These are phyloP conservation scores for Claviceps fusiformis DNA, from an alignment of 2,329 filamentous ascomycete genomes.

Conservation along the genomic window DNA sequence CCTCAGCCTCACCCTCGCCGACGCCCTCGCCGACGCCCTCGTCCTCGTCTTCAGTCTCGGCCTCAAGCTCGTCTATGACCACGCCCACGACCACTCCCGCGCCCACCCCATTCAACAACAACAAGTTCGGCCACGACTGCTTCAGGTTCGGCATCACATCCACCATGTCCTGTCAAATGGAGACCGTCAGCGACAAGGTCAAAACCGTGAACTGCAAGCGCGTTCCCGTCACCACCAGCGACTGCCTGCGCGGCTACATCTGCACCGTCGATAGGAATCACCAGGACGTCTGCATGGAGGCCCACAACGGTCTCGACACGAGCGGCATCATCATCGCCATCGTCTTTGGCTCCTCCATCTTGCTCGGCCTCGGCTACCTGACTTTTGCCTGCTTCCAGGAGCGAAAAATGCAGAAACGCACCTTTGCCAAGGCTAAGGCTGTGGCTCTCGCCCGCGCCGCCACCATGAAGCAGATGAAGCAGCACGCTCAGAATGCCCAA, in stretches of 20 bases:
- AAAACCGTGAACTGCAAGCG: constrained; percentile 26
- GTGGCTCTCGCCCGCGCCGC: constrained; percentile 35
- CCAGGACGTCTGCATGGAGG: constrained; percentile 27
- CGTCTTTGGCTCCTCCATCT: constrained; percentile 29
- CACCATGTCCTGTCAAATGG: constrained; percentile 25
- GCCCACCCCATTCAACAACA: neutral
- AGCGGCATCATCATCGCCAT: constrained; percentile 34
- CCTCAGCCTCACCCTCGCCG: neutral
- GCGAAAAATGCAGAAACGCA: constrained; percentile 28
- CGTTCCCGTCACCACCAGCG: constrained; percentile 19
- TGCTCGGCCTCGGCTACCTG: constrained; percentile 25
- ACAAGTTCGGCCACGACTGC: constrained; percentile 17
- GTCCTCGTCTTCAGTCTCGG: no score
- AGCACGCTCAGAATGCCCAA: constrained; percentile 15
- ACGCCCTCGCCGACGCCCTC: neutral
- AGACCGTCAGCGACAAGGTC: constrained; percentile 22
- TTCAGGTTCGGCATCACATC: constrained; percentile 18
- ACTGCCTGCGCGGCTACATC: constrained; percentile 29
- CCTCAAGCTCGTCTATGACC: no score
- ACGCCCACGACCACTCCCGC: neutral
- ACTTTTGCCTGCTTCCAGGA: constrained; percentile 40
- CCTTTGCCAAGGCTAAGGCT: constrained; percentile 33
- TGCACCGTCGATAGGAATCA: constrained; percentile 28
- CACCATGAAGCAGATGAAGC: constrained; percentile 31
- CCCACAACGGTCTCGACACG: constrained; percentile 24